Evolutionary conservation across 2,329 filamentous ascomycete species (phyloP), one percentile per base, ranked within the genome.

Genomic region (Helotiales sp.): DNA sequence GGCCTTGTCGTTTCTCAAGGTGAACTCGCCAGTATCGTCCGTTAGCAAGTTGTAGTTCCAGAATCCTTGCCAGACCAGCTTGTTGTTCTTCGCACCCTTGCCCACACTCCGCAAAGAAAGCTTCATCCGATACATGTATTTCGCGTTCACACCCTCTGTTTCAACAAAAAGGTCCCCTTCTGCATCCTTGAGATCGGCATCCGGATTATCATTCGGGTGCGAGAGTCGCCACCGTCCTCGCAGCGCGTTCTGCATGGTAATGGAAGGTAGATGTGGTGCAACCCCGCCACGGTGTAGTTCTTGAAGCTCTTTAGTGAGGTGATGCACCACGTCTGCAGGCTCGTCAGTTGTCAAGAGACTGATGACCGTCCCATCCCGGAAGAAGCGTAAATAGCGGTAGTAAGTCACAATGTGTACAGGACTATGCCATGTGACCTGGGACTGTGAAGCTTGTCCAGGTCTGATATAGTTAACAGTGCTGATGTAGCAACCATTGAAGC

Each of bases 391-490:
- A 75, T 98, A 99, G 57, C 95, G 91, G 76, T 96, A 99, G 76
- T 98, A 99, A 0, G 95, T 99, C 49, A 99, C 92, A 58, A 98
- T 96, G 71, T 96, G 92, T 33, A 98, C 88, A 8, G 93, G 93
- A 24, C 83, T 88, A 46, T 79, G 78, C 91, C 93, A 96, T 1
- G 89, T 88, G 17, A 88, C 76, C 54, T 86, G 86, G 63, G 86
- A 88, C 19, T 83, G 81, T 2, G 85, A 87, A 10, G 87, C 81
- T 58, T 89, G 89, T 30, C 95, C 95, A 0, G 91, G 79, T 24
- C 95, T 89, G 50, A 91, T 86, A 75, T 99, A 99, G 76, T 98
- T 98, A 58, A 96, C 92, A 0, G 93, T 98, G 73, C 87, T 91
- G 73, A 99, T 98, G 76, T 99, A 99, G 74, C 91, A 89, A 25